Base-by-base conservation (phyloP, 228 moss, liverwort and hornwort species). In the Sphagnum magellanicum region DNA sequence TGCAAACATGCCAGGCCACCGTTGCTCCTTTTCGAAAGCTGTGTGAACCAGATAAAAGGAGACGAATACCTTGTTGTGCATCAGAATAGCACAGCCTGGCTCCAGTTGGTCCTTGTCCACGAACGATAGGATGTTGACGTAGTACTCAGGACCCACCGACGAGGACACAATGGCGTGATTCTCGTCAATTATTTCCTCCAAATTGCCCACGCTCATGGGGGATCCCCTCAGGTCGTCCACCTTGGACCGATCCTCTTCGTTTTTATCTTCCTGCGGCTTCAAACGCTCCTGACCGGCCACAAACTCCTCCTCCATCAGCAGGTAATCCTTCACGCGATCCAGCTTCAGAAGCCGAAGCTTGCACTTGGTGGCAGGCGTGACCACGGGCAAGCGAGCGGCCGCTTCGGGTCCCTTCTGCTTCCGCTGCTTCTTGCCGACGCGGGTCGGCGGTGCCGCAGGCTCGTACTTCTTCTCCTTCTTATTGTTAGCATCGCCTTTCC, bases 381-480 rank as follows among this genome's bases (percentile, higher is more conserved):
- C 96, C 32, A 91, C 85, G 0, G 96, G 96, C 76, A 97, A 77
- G 17, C 96, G 83, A 17, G 96, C 96, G n/a, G 96, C 96, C 61
- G 93, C 96, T 72, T 97, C 93, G 5, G 96, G 90, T 4, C 96
- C 96, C 67, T 93, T 97, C 70, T 93, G 96, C 78, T 97, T 97
- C 49, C 96, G 86, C 78, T 88, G 96, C 79, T 97, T 97, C 59
- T 93, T 84, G 13, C 96, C 96, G 32, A 97, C 96, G 14, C 97
- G 91, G 5, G 93, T 91, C 10, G 97, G 97, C 4, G 93, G 93
- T 11, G 93, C 93, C 11, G 97, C 90, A 7, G 97, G 93, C 81
- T 98, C 93, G 53, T 93, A 98, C 79, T 93, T 98, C 84, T 98
- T 98, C 87, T 98, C 91, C 82, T 98, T 93, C 73, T 97, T 98